phyloP scores from a whole-genome alignment of 202 grass and related monocot genomes.

The Dendrocalamus latiflorus region DNA sequence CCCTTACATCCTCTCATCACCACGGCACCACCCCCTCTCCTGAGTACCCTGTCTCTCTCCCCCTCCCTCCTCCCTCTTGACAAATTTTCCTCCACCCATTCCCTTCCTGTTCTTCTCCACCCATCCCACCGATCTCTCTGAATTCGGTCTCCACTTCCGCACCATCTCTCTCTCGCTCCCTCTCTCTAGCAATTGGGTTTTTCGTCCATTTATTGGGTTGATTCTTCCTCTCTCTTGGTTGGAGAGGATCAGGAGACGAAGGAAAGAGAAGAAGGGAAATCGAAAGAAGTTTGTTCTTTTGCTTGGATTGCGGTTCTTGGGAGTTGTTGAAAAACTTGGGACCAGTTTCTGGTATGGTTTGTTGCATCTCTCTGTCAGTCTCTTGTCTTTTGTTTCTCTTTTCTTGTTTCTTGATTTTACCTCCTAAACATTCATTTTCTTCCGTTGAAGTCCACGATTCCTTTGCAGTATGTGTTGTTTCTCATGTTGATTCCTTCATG shows the following conservation, averaged over 20 bases:
- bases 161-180: neutral
- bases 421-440: neutral
- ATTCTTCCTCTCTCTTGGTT: slow-evolving; percentile 1
- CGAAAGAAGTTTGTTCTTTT: neutral
- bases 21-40: too few relatives aligned
- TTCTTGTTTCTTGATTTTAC: slow-evolving; percentile 17
- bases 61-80: slow-evolving; percentile 12
- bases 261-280: neutral
- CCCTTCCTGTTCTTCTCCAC: slow-evolving; percentile 32
- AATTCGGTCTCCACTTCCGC: too few relatives aligned
- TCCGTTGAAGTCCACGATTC: neutral
- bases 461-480: neutral
- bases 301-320: slow-evolving; percentile 2
- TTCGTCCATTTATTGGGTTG: slow-evolving; percentile 25
- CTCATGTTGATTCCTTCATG: neutral
- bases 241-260: slow-evolving; percentile 29
- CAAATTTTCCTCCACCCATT: slow-evolving; percentile 61
- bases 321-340: neutral
- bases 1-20: slow-evolving; percentile 37
- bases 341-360: slow-evolving; percentile 25
- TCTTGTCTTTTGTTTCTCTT: neutral
- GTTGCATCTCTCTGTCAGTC: neutral
- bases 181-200: neutral
- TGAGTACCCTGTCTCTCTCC: slow-evolving; percentile 17
- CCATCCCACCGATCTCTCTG: slow-evolving; percentile 39